A percentile compares a stretch with the other conserved stretches of the same genome.
phyloP scores from a whole-genome alignment of 1,139 yeast genomes.

The Sporopachydermia cereana region DNA sequence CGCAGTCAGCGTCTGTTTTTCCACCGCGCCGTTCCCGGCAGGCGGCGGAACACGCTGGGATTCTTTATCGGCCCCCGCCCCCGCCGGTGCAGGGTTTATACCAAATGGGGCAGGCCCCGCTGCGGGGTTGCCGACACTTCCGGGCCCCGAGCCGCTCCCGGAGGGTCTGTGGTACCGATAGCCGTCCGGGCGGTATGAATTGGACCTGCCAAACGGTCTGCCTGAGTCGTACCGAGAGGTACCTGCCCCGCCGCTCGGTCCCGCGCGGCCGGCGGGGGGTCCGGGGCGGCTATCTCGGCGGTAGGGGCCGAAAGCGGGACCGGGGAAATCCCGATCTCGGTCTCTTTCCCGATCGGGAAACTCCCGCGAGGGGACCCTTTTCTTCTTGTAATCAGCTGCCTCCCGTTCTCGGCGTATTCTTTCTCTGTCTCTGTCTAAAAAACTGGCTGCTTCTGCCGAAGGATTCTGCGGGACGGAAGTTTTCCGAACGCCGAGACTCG shows the following conservation, averaged over 20 bases:
- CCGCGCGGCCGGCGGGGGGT: slow-evolving; percentile 10
- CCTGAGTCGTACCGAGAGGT: background rate
- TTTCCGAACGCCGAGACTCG: too few species aligned
- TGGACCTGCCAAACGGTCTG: slow-evolving; percentile 5
- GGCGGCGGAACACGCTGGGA: slow-evolving; percentile 1
- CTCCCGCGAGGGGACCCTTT: slow-evolving; percentile 15
- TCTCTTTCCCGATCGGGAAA: slow-evolving; percentile 10
- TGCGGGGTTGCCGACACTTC: too few species aligned
- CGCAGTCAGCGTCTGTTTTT: background rate
- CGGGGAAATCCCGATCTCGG: slow-evolving; percentile 10
- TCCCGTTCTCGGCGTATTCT: slow-evolving; percentile 21
- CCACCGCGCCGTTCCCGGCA: background rate
- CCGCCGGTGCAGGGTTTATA: background rate
- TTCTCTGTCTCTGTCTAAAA: slow-evolving; percentile 18
- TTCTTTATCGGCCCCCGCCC: too few species aligned
- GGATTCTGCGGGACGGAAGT: too few species aligned
- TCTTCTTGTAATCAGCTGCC: slow-evolving; percentile 21
- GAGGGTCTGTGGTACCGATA: slow-evolving; percentile 1
- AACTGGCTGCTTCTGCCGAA: too few species aligned
- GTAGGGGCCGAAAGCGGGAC: background rate
- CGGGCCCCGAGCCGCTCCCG: background rate
- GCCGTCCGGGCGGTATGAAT: slow-evolving; percentile 5
- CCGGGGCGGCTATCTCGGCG: slow-evolving; percentile 5
- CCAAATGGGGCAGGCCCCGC: too few species aligned
- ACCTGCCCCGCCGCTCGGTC: slow-evolving; percentile 7